Base-by-base conservation (phyloP, 352 stramenopile genomes). In the Phytophthora pini region DNA sequence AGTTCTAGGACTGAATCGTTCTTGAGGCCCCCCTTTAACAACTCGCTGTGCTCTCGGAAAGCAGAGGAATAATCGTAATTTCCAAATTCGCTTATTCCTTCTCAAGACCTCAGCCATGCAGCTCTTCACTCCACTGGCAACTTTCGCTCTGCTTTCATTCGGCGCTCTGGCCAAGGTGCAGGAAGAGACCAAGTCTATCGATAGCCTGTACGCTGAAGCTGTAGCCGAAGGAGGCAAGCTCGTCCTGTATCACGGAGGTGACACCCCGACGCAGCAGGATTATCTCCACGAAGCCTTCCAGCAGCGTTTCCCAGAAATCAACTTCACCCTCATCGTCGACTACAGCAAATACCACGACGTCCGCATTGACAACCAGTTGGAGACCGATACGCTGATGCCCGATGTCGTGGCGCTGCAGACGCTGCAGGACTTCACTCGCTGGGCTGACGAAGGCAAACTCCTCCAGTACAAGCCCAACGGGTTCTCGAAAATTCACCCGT, bases 301-400 rank as follows among this genome's bases (percentile, higher is more conserved):
- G 1, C 41, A 56, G 0, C 59, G 73, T 0, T 86, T 78, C 65
- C 76, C 82, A 1, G 48, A 80, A 15, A 75, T 91, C 62, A 88
- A 87, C 52, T 80, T 88, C 70, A 84, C 77, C 6, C 22, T 87
- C 4, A 41, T 85, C n/a, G 62, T 84, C n/a, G 80, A 85, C 68
- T 82, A 89, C 72, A 76, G 58, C 68, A 84, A 84, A 56, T 82
- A 75, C 62, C 71, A 87, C 61, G 61, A 84, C 38, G 84, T 77
- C 22, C 84, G 79, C 10, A 74, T 86, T 22, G 73, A 93, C 71
- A 82, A 92, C 59, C 68, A 84, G 41, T 48, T 88, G 56, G 79
- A 84, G 58, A 80, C 63, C 20, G 60, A 77, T 49, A 59, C 51
- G 8, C 54, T 86, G 6, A 77, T 83, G 12, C 71, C 72, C 2